Conservation (phyloP, 2,329 filamentous ascomycete genomes). For the Sporothrix mexicana region DNA sequence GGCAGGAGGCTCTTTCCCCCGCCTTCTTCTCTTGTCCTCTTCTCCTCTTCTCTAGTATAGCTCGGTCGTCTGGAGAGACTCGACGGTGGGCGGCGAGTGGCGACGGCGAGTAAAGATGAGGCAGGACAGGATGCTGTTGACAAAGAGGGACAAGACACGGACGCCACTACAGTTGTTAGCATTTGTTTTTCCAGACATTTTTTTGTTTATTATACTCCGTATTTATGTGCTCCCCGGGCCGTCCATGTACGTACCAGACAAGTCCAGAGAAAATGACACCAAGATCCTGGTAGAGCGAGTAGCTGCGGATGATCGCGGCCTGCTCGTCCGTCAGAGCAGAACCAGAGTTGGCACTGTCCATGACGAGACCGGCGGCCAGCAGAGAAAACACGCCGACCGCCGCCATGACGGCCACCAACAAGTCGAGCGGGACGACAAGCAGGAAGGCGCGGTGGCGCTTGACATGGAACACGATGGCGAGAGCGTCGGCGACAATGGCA, state of each 20-base stretch:
- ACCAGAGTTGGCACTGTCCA: too few relatives aligned
- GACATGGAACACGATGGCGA: not conserved
- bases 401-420: not conserved
- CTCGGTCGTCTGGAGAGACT: constrained; percentile 10
- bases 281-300: not conserved
- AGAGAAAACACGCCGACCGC: not conserved
- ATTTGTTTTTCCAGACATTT: not conserved
- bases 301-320: not conserved
- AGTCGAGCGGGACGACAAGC: constrained; percentile 1
- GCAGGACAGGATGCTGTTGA: constrained; percentile 21
- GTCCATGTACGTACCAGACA: not conserved
- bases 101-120: constrained; percentile 16
- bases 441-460: not conserved
- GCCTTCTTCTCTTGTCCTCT: not conserved
- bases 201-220: too few relatives aligned
- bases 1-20: not conserved
- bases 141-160: constrained; percentile 6
- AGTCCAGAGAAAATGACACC: constrained; percentile 13
- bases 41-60: constrained; percentile 3
- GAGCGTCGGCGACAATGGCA: not conserved
- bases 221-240: too few relatives aligned
- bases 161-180: not conserved
- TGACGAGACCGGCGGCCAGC: not conserved
- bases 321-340: not conserved
- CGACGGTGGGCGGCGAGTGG: not conserved